Evolutionary conservation across 1,284 basidiomycete genomes (phyloP), one percentile per base, ranked within the genome.

Genomic region (Apiotrichum siamense): DNA sequence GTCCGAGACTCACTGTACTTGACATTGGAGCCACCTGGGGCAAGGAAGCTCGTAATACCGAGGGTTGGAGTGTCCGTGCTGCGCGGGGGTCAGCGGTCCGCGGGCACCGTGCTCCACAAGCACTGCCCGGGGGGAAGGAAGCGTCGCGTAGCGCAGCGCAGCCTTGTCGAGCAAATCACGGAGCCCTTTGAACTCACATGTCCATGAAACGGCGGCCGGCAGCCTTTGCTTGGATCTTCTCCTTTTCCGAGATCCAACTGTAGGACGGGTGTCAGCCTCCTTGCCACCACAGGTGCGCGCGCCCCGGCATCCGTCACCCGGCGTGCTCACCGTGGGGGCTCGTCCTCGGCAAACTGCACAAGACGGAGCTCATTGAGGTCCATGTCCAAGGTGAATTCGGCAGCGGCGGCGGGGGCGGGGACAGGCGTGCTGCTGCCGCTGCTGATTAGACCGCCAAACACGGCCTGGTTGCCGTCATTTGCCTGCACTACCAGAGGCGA

Each of bases 211-310:
- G 63, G 39, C 58, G 60, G 1, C 75, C 76, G 18, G 63, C 78
- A 37, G 83, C 83, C 74, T 87, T 91, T 52, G 83, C 80, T 64
- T 82, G 76, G 57, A 92, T 86, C 87, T 90, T 93, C 62, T 91
- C 83, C 29, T 85, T 75, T 72, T 93, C 90, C 13, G 87, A 81
- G 74, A 90, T 84, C 83, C 83, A 85, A 29, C 83, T 78, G 7
- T 76, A 12, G 20, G 27, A 36, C 26, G 21, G 5, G 7, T 9
- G 47, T 62, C 31, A 59, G 55, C 51, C 20, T 4, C 10, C 17
- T 25, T 17, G 43, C 36, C n/a, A 21, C 36, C 20, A 37, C 18
- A 15, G 13, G 23, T 37, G 36, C 36, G 36, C 20, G 25, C 25
- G 7, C 11, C 25, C 7, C 7, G 5, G 13, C 27, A 13, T 13